phyloP scores from a whole-genome alignment of 1,139 yeast species.

The Meyerozyma carpophila region DNA sequence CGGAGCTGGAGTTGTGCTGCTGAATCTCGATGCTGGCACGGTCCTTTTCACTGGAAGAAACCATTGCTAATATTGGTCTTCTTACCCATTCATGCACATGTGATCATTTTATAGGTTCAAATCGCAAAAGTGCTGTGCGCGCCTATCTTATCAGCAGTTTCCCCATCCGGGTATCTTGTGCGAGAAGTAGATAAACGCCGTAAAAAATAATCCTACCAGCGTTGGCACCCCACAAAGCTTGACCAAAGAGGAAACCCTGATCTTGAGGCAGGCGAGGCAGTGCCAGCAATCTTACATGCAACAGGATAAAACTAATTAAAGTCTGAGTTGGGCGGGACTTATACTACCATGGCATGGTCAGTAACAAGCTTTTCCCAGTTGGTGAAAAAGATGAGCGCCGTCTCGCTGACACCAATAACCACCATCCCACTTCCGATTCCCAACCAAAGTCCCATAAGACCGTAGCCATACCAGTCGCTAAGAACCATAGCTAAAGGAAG shows the following conservation, averaged over 20 bases:
- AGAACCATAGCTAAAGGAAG: slow-evolving; percentile 63
- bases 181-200: not conserved
- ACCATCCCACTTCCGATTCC: slow-evolving; percentile 78
- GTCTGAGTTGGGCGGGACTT: not conserved
- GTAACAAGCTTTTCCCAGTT: slow-evolving; percentile 37
- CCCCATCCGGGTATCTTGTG: not conserved
- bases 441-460: slow-evolving; percentile 77
- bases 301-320: not conserved
- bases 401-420: slow-evolving; percentile 61
- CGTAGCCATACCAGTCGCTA: slow-evolving; percentile 49
- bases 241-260: no score
- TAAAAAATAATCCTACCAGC: not conserved
- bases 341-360: not conserved
- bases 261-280: no score
- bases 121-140: not conserved
- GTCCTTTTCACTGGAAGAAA: not conserved
- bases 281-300: no score
- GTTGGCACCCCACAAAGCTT: no score
- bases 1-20: not conserved
- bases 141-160: not conserved
- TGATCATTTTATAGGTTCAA: no score
- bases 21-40: not conserved
- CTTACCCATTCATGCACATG: no score
- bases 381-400: slow-evolving; percentile 29
- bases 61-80: no score